Percentiles rank a stretch among this genome's conserved stretches.
These are phyloP conservation scores for Macrocybe sp. DNA, from an alignment of 1,284 basidiomycete genomes.

Conservation along the genomic window DNA sequence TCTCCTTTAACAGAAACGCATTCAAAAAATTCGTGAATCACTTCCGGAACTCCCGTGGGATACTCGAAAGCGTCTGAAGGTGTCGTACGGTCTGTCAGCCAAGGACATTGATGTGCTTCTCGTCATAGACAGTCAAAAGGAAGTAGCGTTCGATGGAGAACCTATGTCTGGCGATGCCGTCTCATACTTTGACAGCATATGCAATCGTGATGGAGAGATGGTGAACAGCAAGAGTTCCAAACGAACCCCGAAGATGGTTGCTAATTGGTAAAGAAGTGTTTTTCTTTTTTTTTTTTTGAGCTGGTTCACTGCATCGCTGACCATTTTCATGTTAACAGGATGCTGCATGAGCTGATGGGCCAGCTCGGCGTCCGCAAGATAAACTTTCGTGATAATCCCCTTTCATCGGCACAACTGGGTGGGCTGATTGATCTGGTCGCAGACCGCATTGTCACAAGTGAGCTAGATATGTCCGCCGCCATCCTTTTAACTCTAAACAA, in stretches of 20 bases:
- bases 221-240: slow-evolving; percentile 16
- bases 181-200: slow-evolving; percentile 72
- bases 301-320: slow-evolving; percentile 3
- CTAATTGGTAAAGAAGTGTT: slow-evolving; percentile 69
- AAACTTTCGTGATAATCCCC: slow-evolving; percentile 56
- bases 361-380: slow-evolving; percentile 60
- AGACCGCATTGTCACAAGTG: slow-evolving; percentile 62
- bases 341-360: slow-evolving; percentile 82
- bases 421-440: slow-evolving; percentile 79
- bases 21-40: slow-evolving; percentile 45
- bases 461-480: not conserved
- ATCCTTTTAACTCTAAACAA: slow-evolving; percentile 4
- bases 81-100: slow-evolving; percentile 42
- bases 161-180: slow-evolving; percentile 42
- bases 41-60: slow-evolving; percentile 81
- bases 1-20: slow-evolving; percentile 43
- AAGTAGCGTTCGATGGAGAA: slow-evolving; percentile 60
- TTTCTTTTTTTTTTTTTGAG: not conserved
- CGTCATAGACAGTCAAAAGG: slow-evolving; percentile 60
- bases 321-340: slow-evolving; percentile 42
- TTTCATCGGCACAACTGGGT: slow-evolving; percentile 65
- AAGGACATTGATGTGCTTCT: slow-evolving; percentile 76
- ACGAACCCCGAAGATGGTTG: slow-evolving; percentile 64
- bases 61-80: slow-evolving; percentile 55
- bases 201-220: slow-evolving; percentile 22